Base-by-base conservation (phyloP, 768 basidiomycete species). In the Lentinula lateritia region DNA sequence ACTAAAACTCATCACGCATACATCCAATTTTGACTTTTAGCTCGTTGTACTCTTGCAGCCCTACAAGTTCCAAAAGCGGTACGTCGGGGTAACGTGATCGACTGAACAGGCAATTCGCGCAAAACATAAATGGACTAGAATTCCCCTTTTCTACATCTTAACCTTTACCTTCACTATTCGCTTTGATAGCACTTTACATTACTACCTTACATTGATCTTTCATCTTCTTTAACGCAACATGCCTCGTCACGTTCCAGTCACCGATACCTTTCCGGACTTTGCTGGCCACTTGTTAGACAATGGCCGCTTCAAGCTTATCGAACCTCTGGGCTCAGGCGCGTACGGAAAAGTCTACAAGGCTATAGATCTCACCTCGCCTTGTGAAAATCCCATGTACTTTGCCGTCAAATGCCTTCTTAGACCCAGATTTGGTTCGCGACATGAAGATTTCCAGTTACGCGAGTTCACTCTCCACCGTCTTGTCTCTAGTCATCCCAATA, bases 331-430 rank as follows among this genome's bases (percentile, higher is more conserved):
- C 55, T 77, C 83, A 52, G 93, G 93, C 20, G 84, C 88, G 9
- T 92, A 89, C 62, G 89, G 90, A 61, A 82, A 84, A 52, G 90
- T 93, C 65, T 92, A 93, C 74, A 80, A 82, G 58, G 91, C 89
- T 34, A 70, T 86, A 54, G 86, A 90, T 69, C 69, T 73, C 45
- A 69, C 71, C 36, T 76, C 75, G 55, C 72, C 75, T 35, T 69
- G 65, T 18, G 67, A 76, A 46, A 70, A 70, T 55, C 79, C 74
- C 15, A 67, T 70, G 50, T 80, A 78, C 71, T 86, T 83, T 65
- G 90, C 91, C 53, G 81, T 93, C 73, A 94, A 94, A 71, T 92
- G 90, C 69, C 78, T 93, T 54, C 77, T 82, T 67, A 84, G 82
- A 66, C 73, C 74, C n/a, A 78, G 79, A 13, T 75, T 82, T 61